Base-by-base conservation (phyloP, 2,329 filamentous ascomycete genomes). In the Aspergillus transmontanensis region DNA sequence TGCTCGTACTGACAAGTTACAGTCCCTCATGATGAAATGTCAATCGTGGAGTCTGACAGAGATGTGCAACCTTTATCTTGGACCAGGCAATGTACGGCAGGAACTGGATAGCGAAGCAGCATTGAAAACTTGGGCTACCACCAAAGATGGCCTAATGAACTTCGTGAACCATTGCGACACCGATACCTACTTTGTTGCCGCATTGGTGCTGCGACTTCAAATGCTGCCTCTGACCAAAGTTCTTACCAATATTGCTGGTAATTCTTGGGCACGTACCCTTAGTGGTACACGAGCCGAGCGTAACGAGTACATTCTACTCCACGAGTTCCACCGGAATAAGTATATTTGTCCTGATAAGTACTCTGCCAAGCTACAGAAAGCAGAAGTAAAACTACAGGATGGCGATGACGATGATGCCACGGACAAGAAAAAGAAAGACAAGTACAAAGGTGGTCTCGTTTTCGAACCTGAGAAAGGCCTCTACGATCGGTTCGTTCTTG, bases 321-420 rank as follows among this genome's bases (percentile, higher is more conserved):
- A 99, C 71, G 94, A 98, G 73, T 99, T 99, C 75, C 87, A 97
- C 76, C 90, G 91, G 66, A 97, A 95, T 80, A 98, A 97, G 78
- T 99, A 96, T 75, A 97, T 99, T 64, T 97, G 93, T 75, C 95
- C 95, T 0, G 96, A 99, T 81, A 99, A 99, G 80, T 89, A 93
- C 69, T 90, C 85, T 53, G 93, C 92, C 72, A 93, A 90, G 69
- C 91, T 92, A 64, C 85, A 87, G 56, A 91, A 90, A 72, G 80
- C 81, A 19, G 90, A 93, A 60, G 92, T 94, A 58, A 90, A 93
- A 64, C 83, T 84, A 57, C 81, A 84, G 23, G 89, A 90, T 9
- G 80, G 74, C 6, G 90, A 92, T 55, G 91, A 90, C 26, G 86
- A 87, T 57, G 86, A 87, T 57, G 87, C 84, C 10, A 81, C 76